Percentiles rank a stretch among this genome's conserved stretches.
Conservation (phyloP, 176 grass and related monocot species). For the Aegilops bicornis region DNA sequence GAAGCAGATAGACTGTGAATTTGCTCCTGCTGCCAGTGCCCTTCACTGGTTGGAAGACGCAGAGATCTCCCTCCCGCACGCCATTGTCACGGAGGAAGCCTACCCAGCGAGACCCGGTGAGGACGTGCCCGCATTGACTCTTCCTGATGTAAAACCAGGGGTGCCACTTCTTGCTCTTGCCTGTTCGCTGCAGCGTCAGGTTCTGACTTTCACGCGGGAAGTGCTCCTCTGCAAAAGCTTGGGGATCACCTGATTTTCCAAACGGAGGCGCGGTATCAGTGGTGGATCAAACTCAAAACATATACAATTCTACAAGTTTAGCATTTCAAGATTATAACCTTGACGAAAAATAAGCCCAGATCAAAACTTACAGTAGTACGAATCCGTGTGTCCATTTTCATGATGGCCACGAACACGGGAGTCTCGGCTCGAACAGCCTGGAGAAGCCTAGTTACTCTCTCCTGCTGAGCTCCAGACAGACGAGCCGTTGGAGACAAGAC, state of each 20-base stretch:
- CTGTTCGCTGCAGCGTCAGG: background rate
- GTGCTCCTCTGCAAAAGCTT: background rate
- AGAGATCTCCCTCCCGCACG: background rate
- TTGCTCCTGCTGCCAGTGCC: background rate
- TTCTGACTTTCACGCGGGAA: background rate
- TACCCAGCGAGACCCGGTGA: background rate
- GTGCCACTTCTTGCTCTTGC: background rate
- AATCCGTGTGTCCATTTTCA: background rate
- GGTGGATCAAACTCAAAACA: background rate
- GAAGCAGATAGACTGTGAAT: background rate
- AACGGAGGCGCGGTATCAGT: background rate
- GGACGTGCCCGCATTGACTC: background rate
- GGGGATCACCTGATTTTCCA: background rate
- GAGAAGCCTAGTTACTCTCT: background rate
- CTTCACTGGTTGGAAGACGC: background rate
- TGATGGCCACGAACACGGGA: background rate
- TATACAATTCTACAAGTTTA: background rate
- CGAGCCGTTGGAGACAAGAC: background rate
- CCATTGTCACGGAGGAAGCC: background rate
- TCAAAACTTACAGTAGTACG: background rate
- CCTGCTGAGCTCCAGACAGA: constrained; percentile 19
- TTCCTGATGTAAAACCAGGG: background rate
- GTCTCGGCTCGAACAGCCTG: background rate
- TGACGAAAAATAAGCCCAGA: background rate
- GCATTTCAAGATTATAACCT: background rate